phyloP scores from a whole-genome alignment of 2,329 filamentous ascomycete species.

The Apiospora rasikravindrae region DNA sequence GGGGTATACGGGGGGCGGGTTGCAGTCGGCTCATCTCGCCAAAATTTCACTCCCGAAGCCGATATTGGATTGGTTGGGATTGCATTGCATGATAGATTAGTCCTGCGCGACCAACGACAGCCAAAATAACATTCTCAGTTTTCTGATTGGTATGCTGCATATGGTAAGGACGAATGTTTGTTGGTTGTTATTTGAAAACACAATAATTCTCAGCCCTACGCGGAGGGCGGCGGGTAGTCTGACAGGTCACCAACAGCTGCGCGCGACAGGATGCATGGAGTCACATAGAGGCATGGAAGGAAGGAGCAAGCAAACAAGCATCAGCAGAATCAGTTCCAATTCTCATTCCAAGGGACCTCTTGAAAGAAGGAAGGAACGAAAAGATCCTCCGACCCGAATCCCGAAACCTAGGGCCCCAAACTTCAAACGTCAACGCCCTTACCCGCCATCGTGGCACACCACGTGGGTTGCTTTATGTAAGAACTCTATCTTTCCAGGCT shows the following conservation, averaged over 20 bases:
- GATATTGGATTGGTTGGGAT: no score
- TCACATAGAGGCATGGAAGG: neutral
- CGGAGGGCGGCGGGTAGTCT: slow-evolving; percentile 1
- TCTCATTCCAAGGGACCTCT: no score
- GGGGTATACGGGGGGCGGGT: neutral
- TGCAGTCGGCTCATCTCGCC: neutral
- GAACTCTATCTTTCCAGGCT: slow-evolving; percentile 10
- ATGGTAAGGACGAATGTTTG: neutral
- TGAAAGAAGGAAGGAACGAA: no score
- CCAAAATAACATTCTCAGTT: neutral
- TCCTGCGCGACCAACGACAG: neutral
- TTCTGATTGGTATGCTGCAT: neutral
- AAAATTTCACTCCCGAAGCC: neutral
- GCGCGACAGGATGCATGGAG: neutral
- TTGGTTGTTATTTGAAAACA: neutral
- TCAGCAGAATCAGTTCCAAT: no score
- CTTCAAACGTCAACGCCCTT: neutral
- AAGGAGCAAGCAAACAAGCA: neutral
- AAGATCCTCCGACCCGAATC: no score
- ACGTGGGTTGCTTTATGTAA: slow-evolving; percentile 16
- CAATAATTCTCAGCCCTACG: neutral
- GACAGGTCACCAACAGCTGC: neutral
- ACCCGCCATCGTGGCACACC: slow-evolving; percentile 8
- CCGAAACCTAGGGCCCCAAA: no score
- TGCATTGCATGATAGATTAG: neutral